Percentiles rank a stretch among this genome's conserved stretches.
These are phyloP conservation scores for Neopestalotiopsis sp. DNA, from an alignment of 2,329 filamentous ascomycete genomes.

Conservation along the genomic window DNA sequence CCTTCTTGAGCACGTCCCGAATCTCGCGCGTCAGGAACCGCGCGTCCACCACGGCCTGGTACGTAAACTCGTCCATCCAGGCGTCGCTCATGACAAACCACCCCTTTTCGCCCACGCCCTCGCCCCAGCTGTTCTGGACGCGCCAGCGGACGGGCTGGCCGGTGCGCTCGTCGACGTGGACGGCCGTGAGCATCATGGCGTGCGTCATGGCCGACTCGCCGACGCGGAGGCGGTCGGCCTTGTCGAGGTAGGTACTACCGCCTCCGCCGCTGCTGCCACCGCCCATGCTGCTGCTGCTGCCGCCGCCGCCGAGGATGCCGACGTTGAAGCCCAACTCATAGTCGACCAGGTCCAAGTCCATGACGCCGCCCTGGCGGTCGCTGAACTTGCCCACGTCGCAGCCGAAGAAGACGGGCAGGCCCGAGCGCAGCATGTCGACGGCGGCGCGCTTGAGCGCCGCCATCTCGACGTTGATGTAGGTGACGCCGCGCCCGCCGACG, in stretches of 20 bases:
- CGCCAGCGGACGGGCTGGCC: slow-evolving; percentile 77
- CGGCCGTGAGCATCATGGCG: slow-evolving; percentile 87
- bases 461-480: slow-evolving; percentile 85
- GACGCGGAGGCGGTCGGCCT: slow-evolving; percentile 74
- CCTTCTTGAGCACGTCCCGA: slow-evolving; percentile 70
- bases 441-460: slow-evolving; percentile 72
- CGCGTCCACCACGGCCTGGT: slow-evolving; percentile 84
- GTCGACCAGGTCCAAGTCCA: slow-evolving; percentile 79
- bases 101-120: slow-evolving; percentile 71
- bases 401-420: slow-evolving; percentile 86
- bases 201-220: slow-evolving; percentile 88
- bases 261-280: too few relatives aligned
- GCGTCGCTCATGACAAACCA: slow-evolving; percentile 90
- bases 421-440: slow-evolving; percentile 78
- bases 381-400: slow-evolving; percentile 86
- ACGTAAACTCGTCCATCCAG: slow-evolving; percentile 82
- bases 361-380: slow-evolving; percentile 70
- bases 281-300: not conserved
- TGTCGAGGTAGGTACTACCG: slow-evolving; percentile 56
- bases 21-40: slow-evolving; percentile 69
- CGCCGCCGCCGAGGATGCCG: slow-evolving; percentile 59
- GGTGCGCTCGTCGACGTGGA: slow-evolving; percentile 71
- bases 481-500: slow-evolving; percentile 74
- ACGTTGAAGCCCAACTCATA: slow-evolving; percentile 87
- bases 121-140: slow-evolving; percentile 87